Base-by-base conservation (phyloP, 2,329 filamentous ascomycete genomes). In the Dothideomycetes sp. region DNA sequence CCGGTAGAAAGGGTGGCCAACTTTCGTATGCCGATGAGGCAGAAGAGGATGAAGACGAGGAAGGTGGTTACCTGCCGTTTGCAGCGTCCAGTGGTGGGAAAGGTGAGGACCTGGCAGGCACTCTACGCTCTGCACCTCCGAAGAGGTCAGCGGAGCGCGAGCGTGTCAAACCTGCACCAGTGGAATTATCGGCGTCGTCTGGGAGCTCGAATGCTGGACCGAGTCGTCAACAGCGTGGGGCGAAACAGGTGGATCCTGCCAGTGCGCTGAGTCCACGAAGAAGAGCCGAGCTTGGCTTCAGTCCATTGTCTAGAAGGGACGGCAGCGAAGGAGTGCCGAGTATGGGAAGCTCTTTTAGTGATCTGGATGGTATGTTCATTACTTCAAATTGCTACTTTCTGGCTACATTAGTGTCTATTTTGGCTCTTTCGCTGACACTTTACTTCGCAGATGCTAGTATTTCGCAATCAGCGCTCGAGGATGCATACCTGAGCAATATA, bases 331-430 rank as follows among this genome's bases (percentile, higher is more conserved):
- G 80, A 11, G 81, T 79, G 11, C 81, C 80, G 1, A 86, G 81
- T 50, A 86, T 87, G 77, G 82, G 84, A 1, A 89, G 84, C 57
- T 88, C 83, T 51, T 91, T 86, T 52, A 89, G 83, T 59, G 85
- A 91, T 62, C 69, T 93, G 32, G 84, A 89, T 56, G 83, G 82
- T 72, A 58, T 48, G 54, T 52, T 17, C 19, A 4, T 15, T 5
- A n/a, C n/a, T n/a, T n/a, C n/a, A n/a, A n/a, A n/a, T n/a, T n/a
- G n/a, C n/a, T 14, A 15, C 10, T 11, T n/a, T 19, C 19, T 18
- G 12, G 34, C 19, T 12, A 10, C n/a, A 15, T 14, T 15, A 15
- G 4, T 18, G 18, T 19, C 10, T 17, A n/a, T 27, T 31, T 17
- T 8, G 11, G n/a, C 4, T 24, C 5, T 11, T 9, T 5, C 17